Evolutionary conservation across 495 filamentous ascomycete species (phyloP).

Genomic region (Tuber microsphaerosporum): DNA sequence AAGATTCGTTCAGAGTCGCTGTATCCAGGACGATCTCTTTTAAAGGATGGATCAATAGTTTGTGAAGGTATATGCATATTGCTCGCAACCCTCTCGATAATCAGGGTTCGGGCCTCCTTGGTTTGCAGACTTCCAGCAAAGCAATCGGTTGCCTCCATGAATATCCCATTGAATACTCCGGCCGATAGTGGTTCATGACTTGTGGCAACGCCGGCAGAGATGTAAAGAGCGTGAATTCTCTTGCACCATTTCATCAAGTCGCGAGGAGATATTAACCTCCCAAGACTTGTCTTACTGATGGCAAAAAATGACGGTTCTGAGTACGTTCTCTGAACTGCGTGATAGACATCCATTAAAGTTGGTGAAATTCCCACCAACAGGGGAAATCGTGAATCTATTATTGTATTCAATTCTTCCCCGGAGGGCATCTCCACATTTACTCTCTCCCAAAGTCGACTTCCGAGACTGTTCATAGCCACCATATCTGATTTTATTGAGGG

Average conservation of each 20-base stretch:
- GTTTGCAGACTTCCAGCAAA: conserved; percentile 75
- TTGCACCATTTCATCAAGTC: conserved; percentile 87
- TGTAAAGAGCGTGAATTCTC: conserved; percentile 57
- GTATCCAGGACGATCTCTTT: conserved; percentile 56
- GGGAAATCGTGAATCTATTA: conserved; percentile 63
- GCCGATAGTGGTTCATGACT: conserved; percentile 62
- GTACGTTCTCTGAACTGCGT: conserved; percentile 53
- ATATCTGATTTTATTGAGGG: conserved; percentile 37
- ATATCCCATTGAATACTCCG: conserved; percentile 69
- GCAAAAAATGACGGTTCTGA: conserved; percentile 50
- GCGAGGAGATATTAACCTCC: conserved; percentile 60
- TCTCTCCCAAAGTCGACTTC: conserved; percentile 71
- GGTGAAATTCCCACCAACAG: conserved; percentile 61
- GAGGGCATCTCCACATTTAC: conserved; percentile 61
- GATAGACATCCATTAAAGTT: conserved; percentile 68
- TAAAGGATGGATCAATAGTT: conserved; percentile 61
- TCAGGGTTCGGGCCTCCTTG: conserved; percentile 51
- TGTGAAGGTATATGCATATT: conserved; percentile 78
- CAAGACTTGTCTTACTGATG: conserved; percentile 51
- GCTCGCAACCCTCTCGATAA: conserved; percentile 66
- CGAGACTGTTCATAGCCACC: conserved; percentile 57
- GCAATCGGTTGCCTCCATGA: conserved; percentile 81
- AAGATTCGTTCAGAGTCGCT: conserved; percentile 54
- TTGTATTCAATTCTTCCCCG: conserved; percentile 64
- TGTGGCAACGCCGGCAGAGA: conserved; percentile 58